Evolutionary conservation across 2,329 filamentous ascomycete genomes (phyloP).

Genomic region (Chaetomiaceae sp.): DNA sequence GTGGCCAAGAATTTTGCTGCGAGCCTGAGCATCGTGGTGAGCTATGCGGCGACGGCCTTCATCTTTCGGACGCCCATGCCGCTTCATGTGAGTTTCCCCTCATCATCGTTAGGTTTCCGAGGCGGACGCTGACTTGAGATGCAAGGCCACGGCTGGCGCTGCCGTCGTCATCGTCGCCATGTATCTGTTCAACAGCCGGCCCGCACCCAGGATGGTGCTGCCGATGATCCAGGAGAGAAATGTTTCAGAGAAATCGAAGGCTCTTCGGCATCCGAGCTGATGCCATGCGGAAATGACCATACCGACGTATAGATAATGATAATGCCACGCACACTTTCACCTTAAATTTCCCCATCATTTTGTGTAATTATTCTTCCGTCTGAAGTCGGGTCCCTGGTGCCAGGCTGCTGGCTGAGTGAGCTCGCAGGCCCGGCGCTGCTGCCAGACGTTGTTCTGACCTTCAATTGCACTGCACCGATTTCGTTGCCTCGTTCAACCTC

Average conservation of each 20-base stretch:
- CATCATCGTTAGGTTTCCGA: background rate
- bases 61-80: constrained; percentile 18
- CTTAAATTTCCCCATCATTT: too few species aligned
- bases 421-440: too few species aligned
- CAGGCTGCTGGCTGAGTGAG: too few species aligned
- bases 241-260: constrained; percentile 6
- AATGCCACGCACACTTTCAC: too few species aligned
- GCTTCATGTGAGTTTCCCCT: constrained; percentile 17
- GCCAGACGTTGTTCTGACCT: too few species aligned
- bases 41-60: constrained; percentile 21
- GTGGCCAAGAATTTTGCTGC: constrained; percentile 27
- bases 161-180: constrained; percentile 17
- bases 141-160: constrained; percentile 19
- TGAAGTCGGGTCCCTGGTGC: too few species aligned
- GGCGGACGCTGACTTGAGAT: too few species aligned
- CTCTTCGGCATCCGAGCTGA: background rate
- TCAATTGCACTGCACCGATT: too few species aligned
- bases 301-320: background rate
- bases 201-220: constrained; percentile 9
- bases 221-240: constrained; percentile 12
- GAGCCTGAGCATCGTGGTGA: constrained; percentile 26
- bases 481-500: too few species aligned
- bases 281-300: background rate
- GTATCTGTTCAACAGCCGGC: constrained; percentile 19
- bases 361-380: too few species aligned